A percentile compares a stretch with the other conserved stretches of the same genome.
phyloP scores from a whole-genome alignment of 148 eudicot genomes.

The Rhododendron henanense region DNA sequence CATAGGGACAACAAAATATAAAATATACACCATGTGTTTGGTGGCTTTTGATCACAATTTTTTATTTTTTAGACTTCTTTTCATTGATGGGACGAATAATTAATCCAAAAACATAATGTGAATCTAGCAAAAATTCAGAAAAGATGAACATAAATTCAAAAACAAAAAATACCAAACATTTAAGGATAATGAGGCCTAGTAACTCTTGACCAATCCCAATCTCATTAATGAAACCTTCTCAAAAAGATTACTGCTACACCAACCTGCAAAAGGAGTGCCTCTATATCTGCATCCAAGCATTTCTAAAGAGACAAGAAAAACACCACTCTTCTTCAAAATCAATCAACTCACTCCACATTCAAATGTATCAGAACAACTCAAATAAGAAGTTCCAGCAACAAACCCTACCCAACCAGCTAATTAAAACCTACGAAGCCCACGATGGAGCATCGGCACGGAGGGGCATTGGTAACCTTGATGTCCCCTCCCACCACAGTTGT shows the following conservation, averaged over 20 bases:
- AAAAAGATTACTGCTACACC: neutral
- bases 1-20: neutral
- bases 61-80: no score
- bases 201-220: neutral
- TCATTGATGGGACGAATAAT: no score
- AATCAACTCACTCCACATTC: neutral
- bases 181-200: neutral
- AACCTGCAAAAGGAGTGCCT: neutral
- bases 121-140: neutral
- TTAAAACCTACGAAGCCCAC: slow-evolving; percentile 24
- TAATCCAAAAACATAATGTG: neutral
- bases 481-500: slow-evolving; percentile 52
- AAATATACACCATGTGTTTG: neutral
- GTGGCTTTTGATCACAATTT: neutral
- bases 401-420: neutral
- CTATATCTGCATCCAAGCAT: neutral
- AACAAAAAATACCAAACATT: neutral
- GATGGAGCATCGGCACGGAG: slow-evolving; percentile 33
- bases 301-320: neutral
- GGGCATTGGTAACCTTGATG: slow-evolving; percentile 43
- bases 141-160: neutral
- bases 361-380: neutral
- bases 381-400: neutral
- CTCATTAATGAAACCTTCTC: neutral
- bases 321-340: neutral